These are phyloP conservation scores for Tardiomyces blankii DNA, from an alignment of 1,139 yeast genomes.

Conservation along the genomic window DNA sequence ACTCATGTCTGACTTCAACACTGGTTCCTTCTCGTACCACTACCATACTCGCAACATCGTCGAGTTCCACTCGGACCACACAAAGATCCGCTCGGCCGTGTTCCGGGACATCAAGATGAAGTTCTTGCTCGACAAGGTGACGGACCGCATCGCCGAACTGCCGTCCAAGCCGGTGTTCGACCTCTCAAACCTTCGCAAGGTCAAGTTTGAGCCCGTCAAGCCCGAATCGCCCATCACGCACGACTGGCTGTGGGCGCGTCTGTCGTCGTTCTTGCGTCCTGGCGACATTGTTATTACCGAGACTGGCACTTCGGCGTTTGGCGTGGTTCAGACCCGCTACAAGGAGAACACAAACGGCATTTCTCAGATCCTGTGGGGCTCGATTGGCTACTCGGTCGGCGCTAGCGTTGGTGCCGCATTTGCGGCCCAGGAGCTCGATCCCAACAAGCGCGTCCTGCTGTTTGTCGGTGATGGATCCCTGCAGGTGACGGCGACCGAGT, in stretches of 20 bases:
- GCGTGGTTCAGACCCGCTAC: conserved; percentile 69
- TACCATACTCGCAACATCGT: conserved; percentile 70
- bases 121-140: conserved; percentile 36
- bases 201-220: conserved; percentile 16
- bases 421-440: conserved; percentile 69
- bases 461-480: conserved; percentile 89
- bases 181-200: background rate
- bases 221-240: conserved; percentile 42
- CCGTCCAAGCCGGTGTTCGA: background rate
- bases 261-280: conserved; percentile 62
- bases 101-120: conserved; percentile 77
- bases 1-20: conserved; percentile 76
- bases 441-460: conserved; percentile 59
- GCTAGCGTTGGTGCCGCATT: conserved; percentile 76
- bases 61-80: conserved; percentile 84
- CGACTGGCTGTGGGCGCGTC: conserved; percentile 73
- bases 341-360: conserved; percentile 66
- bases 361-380: conserved; percentile 86
- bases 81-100: conserved; percentile 63
- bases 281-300: conserved; percentile 78
- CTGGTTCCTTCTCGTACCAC: conserved; percentile 79
- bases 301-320: conserved; percentile 87
- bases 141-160: background rate
- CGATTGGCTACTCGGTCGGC: conserved; percentile 82
- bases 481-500: conserved; percentile 81